A percentile compares a stretch with the other conserved stretches of the same genome.
Conservation (phyloP, 805 yeast species). For the Wickerhamiella dianesei region DNA sequence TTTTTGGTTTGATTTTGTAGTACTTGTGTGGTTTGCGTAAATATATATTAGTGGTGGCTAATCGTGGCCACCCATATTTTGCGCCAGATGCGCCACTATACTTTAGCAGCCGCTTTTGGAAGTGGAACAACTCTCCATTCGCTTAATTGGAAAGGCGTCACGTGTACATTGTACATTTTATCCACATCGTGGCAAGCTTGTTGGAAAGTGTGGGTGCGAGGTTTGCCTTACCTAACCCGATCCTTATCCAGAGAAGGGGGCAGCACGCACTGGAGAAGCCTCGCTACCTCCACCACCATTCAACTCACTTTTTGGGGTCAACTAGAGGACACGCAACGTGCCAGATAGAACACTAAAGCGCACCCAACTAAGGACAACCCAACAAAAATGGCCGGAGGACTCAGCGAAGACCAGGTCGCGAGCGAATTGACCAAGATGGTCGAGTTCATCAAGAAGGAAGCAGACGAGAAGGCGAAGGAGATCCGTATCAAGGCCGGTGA, state of each 20-base stretch:
- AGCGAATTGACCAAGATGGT: conserved; percentile 96
- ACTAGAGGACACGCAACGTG: no score
- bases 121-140: no score
- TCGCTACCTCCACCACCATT: neutral
- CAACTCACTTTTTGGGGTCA: no score
- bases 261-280: neutral
- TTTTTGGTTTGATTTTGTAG: no score
- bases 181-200: neutral
- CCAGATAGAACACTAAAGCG: no score
- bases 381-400: conserved; percentile 11
- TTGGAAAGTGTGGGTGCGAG: neutral
- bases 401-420: conserved; percentile 52
- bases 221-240: neutral
- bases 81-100: no score
- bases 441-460: conserved; percentile 97
- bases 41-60: no score
- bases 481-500: conserved; percentile 92
- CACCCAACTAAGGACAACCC: neutral
- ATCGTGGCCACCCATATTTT: no score
- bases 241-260: neutral
- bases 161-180: neutral
- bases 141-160: no score
- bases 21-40: no score
- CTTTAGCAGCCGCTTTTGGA: no score
- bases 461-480: conserved; percentile 96